Conservation (phyloP, 306 rosid species). For the Acacia acuminata region DNA sequence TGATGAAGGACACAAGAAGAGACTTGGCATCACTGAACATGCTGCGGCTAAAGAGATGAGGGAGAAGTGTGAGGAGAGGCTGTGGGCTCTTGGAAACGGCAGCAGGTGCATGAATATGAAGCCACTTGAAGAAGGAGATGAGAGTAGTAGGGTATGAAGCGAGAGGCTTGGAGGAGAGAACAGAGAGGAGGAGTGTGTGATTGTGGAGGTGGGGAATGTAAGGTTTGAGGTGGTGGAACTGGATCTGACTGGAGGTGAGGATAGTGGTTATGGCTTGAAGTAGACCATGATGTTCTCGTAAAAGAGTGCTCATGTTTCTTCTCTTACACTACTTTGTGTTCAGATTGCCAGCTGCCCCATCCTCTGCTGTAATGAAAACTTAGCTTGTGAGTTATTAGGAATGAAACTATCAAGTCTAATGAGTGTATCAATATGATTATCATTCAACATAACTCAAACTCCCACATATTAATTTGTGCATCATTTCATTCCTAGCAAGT, state of each 20-base stretch:
- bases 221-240: slow-evolving; percentile 26
- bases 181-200: slow-evolving; percentile 47
- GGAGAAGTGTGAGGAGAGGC: slow-evolving; percentile 66
- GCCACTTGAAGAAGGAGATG: slow-evolving; percentile 62
- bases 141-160: slow-evolving; percentile 48
- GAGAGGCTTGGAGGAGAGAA: slow-evolving; percentile 55
- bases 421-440: not conserved
- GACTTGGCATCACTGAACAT: slow-evolving; percentile 68
- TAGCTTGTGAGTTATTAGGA: not conserved
- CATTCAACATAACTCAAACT: not conserved
- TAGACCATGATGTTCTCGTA: slow-evolving; percentile 22
- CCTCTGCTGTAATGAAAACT: not conserved
- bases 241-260: slow-evolving; percentile 30
- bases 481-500: not conserved
- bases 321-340: not conserved
- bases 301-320: not conserved
- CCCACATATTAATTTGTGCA: not conserved
- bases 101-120: slow-evolving; percentile 51
- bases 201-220: slow-evolving; percentile 50
- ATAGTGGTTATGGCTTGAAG: slow-evolving; percentile 26
- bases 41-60: slow-evolving; percentile 55
- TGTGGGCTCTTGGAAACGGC: slow-evolving; percentile 48
- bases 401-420: not conserved
- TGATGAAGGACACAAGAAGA: slow-evolving; percentile 62
- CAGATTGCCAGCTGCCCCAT: not conserved